Conservation (phyloP, 768 basidiomycete genomes). For the Xanthoconium stramineum region DNA sequence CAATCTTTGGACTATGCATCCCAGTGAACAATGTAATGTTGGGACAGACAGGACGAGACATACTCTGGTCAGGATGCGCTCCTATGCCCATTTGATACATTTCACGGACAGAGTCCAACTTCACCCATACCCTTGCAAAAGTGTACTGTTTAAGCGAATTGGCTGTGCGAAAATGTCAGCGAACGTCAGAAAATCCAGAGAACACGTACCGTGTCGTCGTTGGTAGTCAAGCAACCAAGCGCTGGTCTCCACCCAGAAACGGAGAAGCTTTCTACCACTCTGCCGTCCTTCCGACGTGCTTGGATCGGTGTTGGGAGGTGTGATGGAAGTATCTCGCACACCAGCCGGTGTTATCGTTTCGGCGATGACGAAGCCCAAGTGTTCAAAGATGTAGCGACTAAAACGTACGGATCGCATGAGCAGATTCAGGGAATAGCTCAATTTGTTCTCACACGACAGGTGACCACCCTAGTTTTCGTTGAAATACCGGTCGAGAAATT, state of each 20-base stretch:
- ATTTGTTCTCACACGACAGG: constrained; percentile 47
- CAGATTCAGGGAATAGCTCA: background rate
- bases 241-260: constrained; percentile 76
- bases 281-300: constrained; percentile 43
- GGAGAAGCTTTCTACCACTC: constrained; percentile 60
- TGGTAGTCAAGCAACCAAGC: constrained; percentile 65
- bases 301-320: constrained; percentile 54
- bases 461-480: constrained; percentile 66
- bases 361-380: constrained; percentile 36
- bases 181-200: constrained; percentile 5
- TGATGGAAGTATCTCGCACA: constrained; percentile 44
- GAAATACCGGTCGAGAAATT: constrained; percentile 52
- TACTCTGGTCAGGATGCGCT: constrained; percentile 76
- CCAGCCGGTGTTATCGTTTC: constrained; percentile 16
- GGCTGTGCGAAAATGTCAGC: constrained; percentile 33
- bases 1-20: constrained; percentile 50
- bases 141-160: constrained; percentile 43
- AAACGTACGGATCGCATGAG: constrained; percentile 7
- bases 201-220: constrained; percentile 40
- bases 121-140: constrained; percentile 44
- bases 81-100: constrained; percentile 72
- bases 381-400: constrained; percentile 42
- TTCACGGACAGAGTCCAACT: constrained; percentile 58
- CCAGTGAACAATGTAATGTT: constrained; percentile 2
- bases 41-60: constrained; percentile 16